Evolutionary conservation across 2,329 filamentous ascomycete genomes (phyloP), one percentile per base, ranked within the genome.

Genomic region (Tolypocladium nubicola): DNA sequence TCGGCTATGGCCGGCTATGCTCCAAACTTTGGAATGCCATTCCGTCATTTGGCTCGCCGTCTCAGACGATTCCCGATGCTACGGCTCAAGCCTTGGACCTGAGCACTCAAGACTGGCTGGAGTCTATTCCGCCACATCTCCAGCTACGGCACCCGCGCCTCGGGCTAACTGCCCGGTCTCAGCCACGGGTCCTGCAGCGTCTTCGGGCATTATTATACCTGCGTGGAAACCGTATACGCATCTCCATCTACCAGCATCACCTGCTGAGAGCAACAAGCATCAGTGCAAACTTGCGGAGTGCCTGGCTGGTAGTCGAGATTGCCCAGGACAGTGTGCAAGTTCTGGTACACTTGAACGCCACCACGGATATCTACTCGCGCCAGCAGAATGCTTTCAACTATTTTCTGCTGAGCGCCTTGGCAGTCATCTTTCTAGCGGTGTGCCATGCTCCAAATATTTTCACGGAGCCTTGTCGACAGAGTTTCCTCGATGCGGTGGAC

Each of bases 21-120:
- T 74, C 76, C 2, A 75, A 74, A 53, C 71, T 79, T 7, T 78
- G 76, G 76, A 72, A 74, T 0, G 68, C 76, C 0, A 70, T 79
- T 1, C 75, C 63, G 19, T 65, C 68, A 13, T 66, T 76, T 61
- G 71, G 70, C 47, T 56, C 72, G 35, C 57, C 64, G 3, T 69
- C 69, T 39, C 58, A 72, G 54, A 57, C 63, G 52, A 75, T 72
- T 2, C 70, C 70, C 0, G 67, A 71, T 0, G 75, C 78, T 30
- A 70, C 70, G 0, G 73, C 70, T 39, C 65, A 69, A 0, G 68
- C 71, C 9, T 61, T 79, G 3, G 76, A 78, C 52, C 64, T 72
- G 6, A 70, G 71, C 57, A 73, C 76, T 0, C 71, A 74, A 58
- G 70, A 75, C 54, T 79, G 76, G 76, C 65, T 78, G 5, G 70